Base-by-base conservation (phyloP, 306 rosid species). In the Vigna mungo region DNA sequence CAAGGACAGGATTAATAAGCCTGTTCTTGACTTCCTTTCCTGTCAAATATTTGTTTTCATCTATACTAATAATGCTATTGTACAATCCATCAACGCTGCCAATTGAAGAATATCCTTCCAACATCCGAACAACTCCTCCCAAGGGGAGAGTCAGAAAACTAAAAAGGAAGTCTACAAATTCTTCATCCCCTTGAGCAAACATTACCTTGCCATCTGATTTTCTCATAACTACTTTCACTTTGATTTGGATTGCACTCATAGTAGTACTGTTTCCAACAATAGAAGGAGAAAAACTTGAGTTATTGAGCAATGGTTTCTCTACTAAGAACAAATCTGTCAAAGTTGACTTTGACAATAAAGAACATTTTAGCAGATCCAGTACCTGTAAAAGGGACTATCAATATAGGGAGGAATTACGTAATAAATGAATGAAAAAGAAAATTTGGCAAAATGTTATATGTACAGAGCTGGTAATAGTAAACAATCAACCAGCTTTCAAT, bases 151-250 rank as follows among this genome's bases (percentile, higher is more conserved):
- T 59, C 4, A 75, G 65, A 49, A 81, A 81, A 20, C 44, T 20
- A 0, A 81, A 4, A 23, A 81, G 47, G 7, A 75, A 68, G 41
- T 75, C 44, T 0, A n/a, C 72, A 27, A 81, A 81, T 27, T 75
- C 73, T 41, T 81, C 68, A 4, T 58, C 78, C 13, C 56, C 82
- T 64, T 62, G 68, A 72, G 73, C 74, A 52, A 36, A 71, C 67
- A 72, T 5, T 4, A 79, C 34, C 48, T 51, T 55, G 3, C 74
- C 39, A 15, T 37, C 47, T 25, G 68, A 63, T 72, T 63, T 27
- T 54, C 74, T 53, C 0, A 43, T 1, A 23, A 52, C 0, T 23
- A 72, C 3, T 20, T 41, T 64, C 41, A 80, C 18, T 9, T 25
- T 20, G 7, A 79, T 39, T 6, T 23, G 15, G 9, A 17, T 25